A percentile compares a stretch with the other conserved stretches of the same genome.
Conservation (phyloP, 768 basidiomycete genomes). For the Tricholoma terreum region DNA sequence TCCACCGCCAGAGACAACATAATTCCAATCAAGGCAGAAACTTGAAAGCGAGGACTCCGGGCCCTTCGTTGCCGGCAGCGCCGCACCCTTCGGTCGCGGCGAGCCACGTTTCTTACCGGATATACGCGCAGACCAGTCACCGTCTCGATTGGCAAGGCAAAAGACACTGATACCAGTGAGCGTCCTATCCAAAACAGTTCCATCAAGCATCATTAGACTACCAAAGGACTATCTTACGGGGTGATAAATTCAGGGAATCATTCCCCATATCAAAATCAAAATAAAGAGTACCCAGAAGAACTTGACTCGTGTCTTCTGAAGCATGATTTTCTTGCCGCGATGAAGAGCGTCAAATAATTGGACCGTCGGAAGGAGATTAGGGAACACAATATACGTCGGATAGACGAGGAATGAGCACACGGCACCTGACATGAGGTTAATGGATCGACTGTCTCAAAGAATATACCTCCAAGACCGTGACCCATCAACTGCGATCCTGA, state of each 20-base stretch:
- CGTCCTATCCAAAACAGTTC: constrained; percentile 25
- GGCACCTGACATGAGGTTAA: constrained; percentile 13
- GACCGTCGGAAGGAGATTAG: constrained; percentile 36
- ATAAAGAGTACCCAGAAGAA: constrained; percentile 55
- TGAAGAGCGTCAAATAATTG: constrained; percentile 44
- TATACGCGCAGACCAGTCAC: constrained; percentile 47
- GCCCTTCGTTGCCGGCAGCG: constrained; percentile 59
- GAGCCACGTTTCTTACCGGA: no score
- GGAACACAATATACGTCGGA: constrained; percentile 42
- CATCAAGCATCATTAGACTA: neutral
- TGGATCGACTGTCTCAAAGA: constrained; percentile 2
- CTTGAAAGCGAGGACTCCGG: constrained; percentile 60
- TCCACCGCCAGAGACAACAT: constrained; percentile 45
- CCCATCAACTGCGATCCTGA: constrained; percentile 7
- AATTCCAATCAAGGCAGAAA: constrained; percentile 62
- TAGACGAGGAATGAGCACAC: constrained; percentile 47
- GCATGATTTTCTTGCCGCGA: constrained; percentile 39
- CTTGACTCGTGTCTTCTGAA: constrained; percentile 51
- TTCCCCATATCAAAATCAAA: constrained; percentile 54
- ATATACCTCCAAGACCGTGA: constrained; percentile 5
- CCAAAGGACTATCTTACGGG: constrained; percentile 26
- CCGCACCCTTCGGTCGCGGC: no score
- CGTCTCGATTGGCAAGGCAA: constrained; percentile 42
- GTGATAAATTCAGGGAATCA: constrained; percentile 52
- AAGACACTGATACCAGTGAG: constrained; percentile 62